Conservation (phyloP, 2,329 filamentous ascomycete genomes). For the Dactylella cylindrospora region DNA sequence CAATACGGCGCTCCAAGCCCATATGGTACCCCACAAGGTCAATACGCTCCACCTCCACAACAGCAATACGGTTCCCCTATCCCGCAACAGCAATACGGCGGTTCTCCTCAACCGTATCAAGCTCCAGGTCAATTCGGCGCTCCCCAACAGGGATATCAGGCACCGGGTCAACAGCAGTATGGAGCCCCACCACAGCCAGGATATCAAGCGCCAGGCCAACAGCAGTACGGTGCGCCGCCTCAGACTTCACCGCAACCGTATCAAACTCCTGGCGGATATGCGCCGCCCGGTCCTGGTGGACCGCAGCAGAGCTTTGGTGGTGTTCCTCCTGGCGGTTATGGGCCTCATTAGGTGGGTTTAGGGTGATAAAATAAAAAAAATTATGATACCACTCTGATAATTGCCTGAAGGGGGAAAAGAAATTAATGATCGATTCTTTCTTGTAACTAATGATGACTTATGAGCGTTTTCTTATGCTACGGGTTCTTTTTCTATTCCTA, state of each 20-base stretch:
- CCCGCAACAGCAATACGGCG: slow-evolving; percentile 35
- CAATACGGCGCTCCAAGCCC: slow-evolving; percentile 23
- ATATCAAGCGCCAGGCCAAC: slow-evolving; percentile 39
- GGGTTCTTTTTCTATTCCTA: too few species aligned
- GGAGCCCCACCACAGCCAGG: slow-evolving; percentile 18
- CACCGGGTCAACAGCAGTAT: slow-evolving; percentile 31
- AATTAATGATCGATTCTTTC: slow-evolving; percentile 14
- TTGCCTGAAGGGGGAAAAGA: too few species aligned
- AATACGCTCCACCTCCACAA: slow-evolving; percentile 23
- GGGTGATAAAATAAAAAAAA: too few species aligned
- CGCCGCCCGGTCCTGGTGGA: slow-evolving; percentile 23
- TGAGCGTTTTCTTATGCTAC: too few species aligned
- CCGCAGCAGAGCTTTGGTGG: slow-evolving; percentile 36
- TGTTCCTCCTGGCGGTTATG: slow-evolving; percentile 36
- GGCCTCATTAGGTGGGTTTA: slow-evolving; percentile 27
- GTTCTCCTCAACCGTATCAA: slow-evolving; percentile 15
- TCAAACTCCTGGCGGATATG: slow-evolving; percentile 17
- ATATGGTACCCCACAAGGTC: slow-evolving; percentile 19
- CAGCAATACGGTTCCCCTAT: slow-evolving; percentile 25
- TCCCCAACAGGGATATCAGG: slow-evolving; percentile 38
- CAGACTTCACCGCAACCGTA: slow-evolving; percentile 11
- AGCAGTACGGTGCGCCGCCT: slow-evolving; percentile 44
- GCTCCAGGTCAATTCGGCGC: slow-evolving; percentile 9
- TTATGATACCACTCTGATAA: too few species aligned
- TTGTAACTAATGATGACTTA: slow-evolving; percentile 23